A percentile compares a stretch with the other conserved stretches of the same genome.
phyloP scores from a whole-genome alignment of 805 yeast species.

The Lipomyces starkeyi region DNA sequence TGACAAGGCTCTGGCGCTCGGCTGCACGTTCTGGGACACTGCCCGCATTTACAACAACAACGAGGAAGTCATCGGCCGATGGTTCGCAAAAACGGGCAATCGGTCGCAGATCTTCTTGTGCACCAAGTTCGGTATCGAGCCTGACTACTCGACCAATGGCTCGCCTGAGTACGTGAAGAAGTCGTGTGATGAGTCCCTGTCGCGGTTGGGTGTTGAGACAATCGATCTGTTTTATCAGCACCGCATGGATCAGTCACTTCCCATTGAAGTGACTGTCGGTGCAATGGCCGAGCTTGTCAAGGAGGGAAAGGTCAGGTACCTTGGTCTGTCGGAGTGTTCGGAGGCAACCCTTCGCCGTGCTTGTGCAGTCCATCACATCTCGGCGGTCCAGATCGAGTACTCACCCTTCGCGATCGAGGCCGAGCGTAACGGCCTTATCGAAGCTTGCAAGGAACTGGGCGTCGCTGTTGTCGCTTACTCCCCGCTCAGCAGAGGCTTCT shows the following conservation, averaged over 20 bases:
- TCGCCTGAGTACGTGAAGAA: constrained; percentile 31
- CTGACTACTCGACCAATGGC: constrained; percentile 43
- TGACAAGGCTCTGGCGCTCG: constrained; percentile 55
- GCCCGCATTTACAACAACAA: constrained; percentile 74
- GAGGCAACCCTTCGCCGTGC: constrained; percentile 68
- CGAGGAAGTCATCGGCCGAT: constrained; percentile 59
- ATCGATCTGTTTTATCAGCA: constrained; percentile 73
- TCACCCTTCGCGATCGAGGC: constrained; percentile 73
- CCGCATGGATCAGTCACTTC: constrained; percentile 63
- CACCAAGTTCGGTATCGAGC: constrained; percentile 62
- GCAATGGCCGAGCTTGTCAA: constrained; percentile 65
- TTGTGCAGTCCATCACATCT: constrained; percentile 58
- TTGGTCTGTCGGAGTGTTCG: constrained; percentile 76
- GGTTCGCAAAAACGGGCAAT: constrained; percentile 55
- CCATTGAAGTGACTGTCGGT: constrained; percentile 64
- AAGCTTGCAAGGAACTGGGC: constrained; percentile 59
- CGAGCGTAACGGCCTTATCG: constrained; percentile 65
- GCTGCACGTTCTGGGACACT: constrained; percentile 62
- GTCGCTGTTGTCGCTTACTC: constrained; percentile 81
- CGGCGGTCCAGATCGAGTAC: constrained; percentile 78
- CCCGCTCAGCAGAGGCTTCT: constrained; percentile 79
- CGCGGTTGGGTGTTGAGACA: constrained; percentile 23
- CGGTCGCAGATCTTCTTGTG: constrained; percentile 60
- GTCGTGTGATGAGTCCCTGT: constrained; percentile 26
- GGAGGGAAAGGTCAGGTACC: constrained; percentile 68